These are phyloP conservation scores for Phanerochaete sordida DNA, from an alignment of 768 basidiomycete species.

Conservation along the genomic window DNA sequence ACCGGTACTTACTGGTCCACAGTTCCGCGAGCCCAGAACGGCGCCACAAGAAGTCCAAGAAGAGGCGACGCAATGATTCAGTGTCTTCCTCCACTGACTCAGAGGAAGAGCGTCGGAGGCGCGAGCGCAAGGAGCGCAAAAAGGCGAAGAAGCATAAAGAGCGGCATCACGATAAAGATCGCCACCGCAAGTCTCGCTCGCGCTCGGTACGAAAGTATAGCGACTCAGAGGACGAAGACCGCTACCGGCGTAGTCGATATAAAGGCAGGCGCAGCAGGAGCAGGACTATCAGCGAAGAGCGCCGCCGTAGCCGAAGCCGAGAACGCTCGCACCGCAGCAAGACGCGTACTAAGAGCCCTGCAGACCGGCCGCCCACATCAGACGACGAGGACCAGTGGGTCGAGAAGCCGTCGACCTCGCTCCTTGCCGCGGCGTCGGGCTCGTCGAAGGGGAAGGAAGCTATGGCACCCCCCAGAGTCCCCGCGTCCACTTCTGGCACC, in stretches of 20 bases:
- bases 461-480: conserved; percentile 11
- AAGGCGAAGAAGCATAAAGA: conserved; percentile 44
- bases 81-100: conserved; percentile 39
- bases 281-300: conserved; percentile 21
- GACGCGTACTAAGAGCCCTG: conserved; percentile 27
- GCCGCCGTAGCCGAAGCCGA: conserved; percentile 18
- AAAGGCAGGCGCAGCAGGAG: conserved; percentile 23
- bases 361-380: conserved; percentile 20
- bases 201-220: conserved; percentile 33
- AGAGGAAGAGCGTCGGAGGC: conserved; percentile 59
- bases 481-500: conserved; percentile 16
- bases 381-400: conserved; percentile 62
- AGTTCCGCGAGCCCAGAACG: conserved; percentile 59
- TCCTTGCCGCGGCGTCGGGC: conserved; percentile 23
- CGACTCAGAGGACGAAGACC: conserved; percentile 31
- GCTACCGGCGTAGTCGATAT: conserved; percentile 18
- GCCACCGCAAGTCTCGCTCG: conserved; percentile 31
- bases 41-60: conserved; percentile 52
- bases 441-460: conserved; percentile 18
- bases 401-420: conserved; percentile 43
- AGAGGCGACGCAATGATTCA: conserved; percentile 50
- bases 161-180: conserved; percentile 30
- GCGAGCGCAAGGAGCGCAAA: conserved; percentile 60
- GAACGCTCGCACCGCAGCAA: neutral
- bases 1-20: neutral